Base-by-base conservation (phyloP, 805 yeast species). In the Starmerella floris region DNA sequence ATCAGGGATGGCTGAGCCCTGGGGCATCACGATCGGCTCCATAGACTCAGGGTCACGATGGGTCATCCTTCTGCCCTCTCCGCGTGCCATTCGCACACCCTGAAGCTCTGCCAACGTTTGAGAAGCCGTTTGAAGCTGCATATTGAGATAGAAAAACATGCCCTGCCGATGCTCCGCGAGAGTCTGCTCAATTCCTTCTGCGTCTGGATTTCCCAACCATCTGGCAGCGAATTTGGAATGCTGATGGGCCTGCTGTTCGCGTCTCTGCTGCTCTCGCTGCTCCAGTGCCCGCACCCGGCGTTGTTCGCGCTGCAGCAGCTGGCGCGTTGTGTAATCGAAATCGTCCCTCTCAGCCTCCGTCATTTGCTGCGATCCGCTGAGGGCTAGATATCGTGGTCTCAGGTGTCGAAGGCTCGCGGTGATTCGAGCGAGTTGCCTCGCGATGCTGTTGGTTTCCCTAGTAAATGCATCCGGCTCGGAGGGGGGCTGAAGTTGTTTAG, bases 301-400 rank as follows among this genome's bases (percentile, higher is more conserved):
- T 47, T 56, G 54, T 43, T 61, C 62, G 21, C 50, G 49, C 48
- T 64, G 66, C 19, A 64, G 41, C 33, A 62, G 53, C 30, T 53
- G 44, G n/a, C 60, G 52, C 22, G 64, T 58, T 31, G 61, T 64
- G 43, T 59, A 61, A 49, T 65, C 68, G 23, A 64, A 56, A 26
- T 62, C 64, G 49, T 63, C 66, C 21, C 61, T 48, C 35, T 65
- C 64, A 17, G 54, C 46, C 23, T 62, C 65, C 10, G 61, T 56
- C 46, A 65, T 42, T 30, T 46, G 49, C 33, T 44, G 39, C 3
- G 53, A 49, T 2, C 54, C 56, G 5, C 49, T 25, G 25, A 33
- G 36, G 9, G 36, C 36, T 15, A 62, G 49, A 41, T 62, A 62
- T 25, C 55, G 43, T 3, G 59, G 56, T n/a, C 62, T 44, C 20